phyloP scores from a whole-genome alignment of 2,329 filamentous ascomycete species.

The Colletotrichum noveboracense region DNA sequence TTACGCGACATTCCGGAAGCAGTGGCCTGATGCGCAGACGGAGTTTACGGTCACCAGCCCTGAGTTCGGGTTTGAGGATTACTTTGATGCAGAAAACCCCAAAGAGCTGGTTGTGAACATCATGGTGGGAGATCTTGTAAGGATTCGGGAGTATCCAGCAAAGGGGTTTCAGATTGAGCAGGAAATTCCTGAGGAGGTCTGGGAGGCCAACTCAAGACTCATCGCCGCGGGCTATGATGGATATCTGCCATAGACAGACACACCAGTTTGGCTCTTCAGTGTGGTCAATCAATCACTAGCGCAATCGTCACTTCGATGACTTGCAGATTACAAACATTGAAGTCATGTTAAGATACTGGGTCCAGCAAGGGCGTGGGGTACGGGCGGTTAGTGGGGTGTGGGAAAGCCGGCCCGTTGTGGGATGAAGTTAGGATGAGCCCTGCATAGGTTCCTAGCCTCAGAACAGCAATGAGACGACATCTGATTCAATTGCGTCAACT shows the following conservation, averaged over 20 bases:
- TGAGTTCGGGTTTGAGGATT: conserved; percentile 40
- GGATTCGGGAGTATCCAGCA: conserved; percentile 47
- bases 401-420: background rate
- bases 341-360: background rate
- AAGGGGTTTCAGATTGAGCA: conserved; percentile 49
- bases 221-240: conserved; percentile 41
- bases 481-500: background rate
- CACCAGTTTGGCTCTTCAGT: too few relatives aligned
- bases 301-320: background rate
- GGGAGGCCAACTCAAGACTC: conserved; percentile 45
- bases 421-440: background rate
- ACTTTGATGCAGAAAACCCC: conserved; percentile 47
- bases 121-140: conserved; percentile 49
- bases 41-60: conserved; percentile 47
- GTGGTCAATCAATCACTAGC: too few relatives aligned
- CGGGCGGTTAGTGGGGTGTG: background rate
- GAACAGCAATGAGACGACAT: background rate
- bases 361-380: background rate
- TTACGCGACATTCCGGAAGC: conserved; percentile 50
- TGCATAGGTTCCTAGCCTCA: background rate
- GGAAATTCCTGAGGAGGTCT: conserved; percentile 44
- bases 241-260: conserved; percentile 34
- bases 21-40: conserved; percentile 44
- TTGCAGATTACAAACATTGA: background rate
- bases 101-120: conserved; percentile 46